Evolutionary conservation across 202 grass and related monocot genomes (phyloP).

Genomic region (Setaria italica): DNA sequence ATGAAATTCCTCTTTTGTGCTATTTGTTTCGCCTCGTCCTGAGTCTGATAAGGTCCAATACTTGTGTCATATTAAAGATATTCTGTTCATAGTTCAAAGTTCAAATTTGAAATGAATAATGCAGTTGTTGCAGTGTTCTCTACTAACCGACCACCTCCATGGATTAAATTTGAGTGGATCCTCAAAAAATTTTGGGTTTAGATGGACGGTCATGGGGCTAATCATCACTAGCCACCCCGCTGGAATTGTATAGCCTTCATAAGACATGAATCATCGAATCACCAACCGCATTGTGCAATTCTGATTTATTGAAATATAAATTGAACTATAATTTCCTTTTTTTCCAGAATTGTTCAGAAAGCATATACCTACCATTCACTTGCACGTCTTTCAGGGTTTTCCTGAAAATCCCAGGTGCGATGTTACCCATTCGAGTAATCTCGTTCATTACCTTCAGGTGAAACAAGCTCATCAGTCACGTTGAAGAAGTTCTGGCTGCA

Average conservation of each 20-base stretch:
- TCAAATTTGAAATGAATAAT: background rate
- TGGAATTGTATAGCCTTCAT: conserved; percentile 68
- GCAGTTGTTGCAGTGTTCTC: background rate
- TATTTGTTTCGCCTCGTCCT: background rate
- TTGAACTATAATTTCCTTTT: too few relatives aligned
- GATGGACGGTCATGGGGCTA: conserved; percentile 50
- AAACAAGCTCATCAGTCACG: background rate
- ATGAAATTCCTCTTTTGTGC: conserved; percentile 44
- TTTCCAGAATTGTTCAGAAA: too few relatives aligned
- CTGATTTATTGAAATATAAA: too few relatives aligned
- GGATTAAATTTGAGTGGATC: conserved; percentile 72
- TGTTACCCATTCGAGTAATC: conserved; percentile 40
- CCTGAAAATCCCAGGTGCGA: conserved; percentile 66
- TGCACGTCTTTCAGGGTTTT: conserved; percentile 57
- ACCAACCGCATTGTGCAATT: background rate
- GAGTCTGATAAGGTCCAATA: background rate
- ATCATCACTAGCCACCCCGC: conserved; percentile 67
- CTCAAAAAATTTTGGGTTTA: conserved; percentile 60
- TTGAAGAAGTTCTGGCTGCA: background rate
- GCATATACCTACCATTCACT: conserved; percentile 44
- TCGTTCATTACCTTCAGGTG: conserved; percentile 50
- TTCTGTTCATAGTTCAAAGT: too few relatives aligned
- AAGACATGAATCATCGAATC: background rate
- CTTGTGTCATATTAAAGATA: too few relatives aligned
- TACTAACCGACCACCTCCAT: conserved; percentile 79